These are phyloP conservation scores for Irpex sp. DNA, from an alignment of 1,284 basidiomycete species.

Conservation along the genomic window DNA sequence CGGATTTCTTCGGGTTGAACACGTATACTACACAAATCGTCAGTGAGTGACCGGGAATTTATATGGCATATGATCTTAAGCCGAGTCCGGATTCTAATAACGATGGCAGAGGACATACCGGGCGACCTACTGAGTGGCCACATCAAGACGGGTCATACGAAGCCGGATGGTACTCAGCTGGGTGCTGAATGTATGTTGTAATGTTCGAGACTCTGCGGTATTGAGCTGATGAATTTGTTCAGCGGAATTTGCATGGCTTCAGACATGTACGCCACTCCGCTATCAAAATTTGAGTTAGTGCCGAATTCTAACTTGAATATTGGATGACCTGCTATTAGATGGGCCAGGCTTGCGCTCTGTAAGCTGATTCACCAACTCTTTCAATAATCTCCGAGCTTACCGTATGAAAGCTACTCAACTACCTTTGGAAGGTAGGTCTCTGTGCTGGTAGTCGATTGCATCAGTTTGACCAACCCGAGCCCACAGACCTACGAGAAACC, in stretches of 20 bases:
- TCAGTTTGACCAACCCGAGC: not conserved
- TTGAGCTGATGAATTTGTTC: not conserved
- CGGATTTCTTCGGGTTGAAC: slow-evolving; percentile 47
- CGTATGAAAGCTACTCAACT: slow-evolving; percentile 18
- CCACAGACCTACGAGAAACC: slow-evolving; percentile 58
- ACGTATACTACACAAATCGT: slow-evolving; percentile 50
- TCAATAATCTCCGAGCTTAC: not conserved
- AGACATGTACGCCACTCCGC: slow-evolving; percentile 43
- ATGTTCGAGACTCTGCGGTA: slow-evolving; percentile 3
- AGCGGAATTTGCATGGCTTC: slow-evolving; percentile 61
- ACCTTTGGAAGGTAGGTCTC: slow-evolving; percentile 51
- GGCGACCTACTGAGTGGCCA: slow-evolving; percentile 42
- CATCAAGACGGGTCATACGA: slow-evolving; percentile 35
- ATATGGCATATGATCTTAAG: not conserved
- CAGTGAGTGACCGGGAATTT: slow-evolving; percentile 26
- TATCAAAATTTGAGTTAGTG: not conserved
- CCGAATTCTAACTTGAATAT: not conserved
- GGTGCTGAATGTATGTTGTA: slow-evolving; percentile 55
- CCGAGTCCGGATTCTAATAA: not conserved
- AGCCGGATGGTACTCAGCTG: slow-evolving; percentile 48
- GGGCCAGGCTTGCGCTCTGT: slow-evolving; percentile 59
- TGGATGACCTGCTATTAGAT: slow-evolving; percentile 30
- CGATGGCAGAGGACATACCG: slow-evolving; percentile 28
- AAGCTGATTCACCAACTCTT: slow-evolving; percentile 34
- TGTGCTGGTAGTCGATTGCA: not conserved